A percentile compares a stretch with the other conserved stretches of the same genome.
Evolutionary conservation across 164 flowering plant species (phyloP).

Genomic region (Litsea cubeba): DNA sequence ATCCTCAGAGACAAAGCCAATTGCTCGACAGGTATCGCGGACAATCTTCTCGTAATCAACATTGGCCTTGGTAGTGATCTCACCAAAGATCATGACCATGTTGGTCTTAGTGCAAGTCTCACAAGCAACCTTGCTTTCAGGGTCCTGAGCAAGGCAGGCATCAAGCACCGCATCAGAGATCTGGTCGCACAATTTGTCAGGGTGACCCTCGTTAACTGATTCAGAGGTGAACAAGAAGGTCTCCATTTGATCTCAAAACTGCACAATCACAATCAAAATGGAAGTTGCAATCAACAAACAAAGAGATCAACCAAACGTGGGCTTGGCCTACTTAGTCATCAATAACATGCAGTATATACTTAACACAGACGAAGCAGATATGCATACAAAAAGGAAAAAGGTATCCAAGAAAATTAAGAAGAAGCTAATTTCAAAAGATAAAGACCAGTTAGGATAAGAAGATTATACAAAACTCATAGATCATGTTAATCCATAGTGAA

Average conservation of each 20-base stretch:
- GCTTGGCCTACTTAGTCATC: not conserved
- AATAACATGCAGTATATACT: too few relatives aligned
- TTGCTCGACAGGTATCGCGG: slow-evolving; percentile 49
- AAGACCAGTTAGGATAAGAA: not conserved
- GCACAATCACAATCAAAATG: not conserved
- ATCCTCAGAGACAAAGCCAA: slow-evolving; percentile 55
- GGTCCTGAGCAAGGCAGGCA: slow-evolving; percentile 64
- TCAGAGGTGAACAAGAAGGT: slow-evolving; percentile 68
- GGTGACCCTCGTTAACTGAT: slow-evolving; percentile 74
- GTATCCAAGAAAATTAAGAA: not conserved
- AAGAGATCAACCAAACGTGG: not conserved
- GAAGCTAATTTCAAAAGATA: not conserved
- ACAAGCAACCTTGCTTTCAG: slow-evolving; percentile 79
- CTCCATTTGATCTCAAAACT: slow-evolving; percentile 27
- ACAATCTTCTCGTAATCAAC: slow-evolving; percentile 65
- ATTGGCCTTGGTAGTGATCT: slow-evolving; percentile 59
- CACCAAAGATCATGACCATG: slow-evolving; percentile 84
- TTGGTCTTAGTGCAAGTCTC: slow-evolving; percentile 84
- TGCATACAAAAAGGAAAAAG: not conserved
- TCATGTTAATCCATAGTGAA: not conserved
- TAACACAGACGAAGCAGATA: not conserved
- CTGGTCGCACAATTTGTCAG: slow-evolving; percentile 67
- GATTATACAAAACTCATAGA: not conserved
- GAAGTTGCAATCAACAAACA: not conserved
- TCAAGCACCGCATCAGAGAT: slow-evolving; percentile 66